Conservation (phyloP, 2,329 filamentous ascomycete species). For the Capronia americana region DNA sequence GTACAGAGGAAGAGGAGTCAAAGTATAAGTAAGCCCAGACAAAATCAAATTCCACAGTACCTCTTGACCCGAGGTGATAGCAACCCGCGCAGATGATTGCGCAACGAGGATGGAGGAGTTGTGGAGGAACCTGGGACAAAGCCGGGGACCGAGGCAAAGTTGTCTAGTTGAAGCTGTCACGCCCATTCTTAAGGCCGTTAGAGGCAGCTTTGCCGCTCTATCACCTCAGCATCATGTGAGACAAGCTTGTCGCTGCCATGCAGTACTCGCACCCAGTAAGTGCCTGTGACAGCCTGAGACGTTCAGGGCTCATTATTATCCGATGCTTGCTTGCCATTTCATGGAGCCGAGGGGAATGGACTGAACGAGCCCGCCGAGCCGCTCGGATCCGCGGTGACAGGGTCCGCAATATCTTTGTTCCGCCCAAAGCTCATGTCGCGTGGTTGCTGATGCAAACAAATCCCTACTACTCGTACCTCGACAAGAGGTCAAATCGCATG, state of each 20-base stretch:
- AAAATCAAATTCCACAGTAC: constrained; percentile 10
- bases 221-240: neutral
- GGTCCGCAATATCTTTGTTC: constrained; percentile 16
- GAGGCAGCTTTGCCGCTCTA: constrained; percentile 5
- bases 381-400: constrained; percentile 2
- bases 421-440: constrained; percentile 1
- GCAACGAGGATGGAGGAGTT: neutral
- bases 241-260: neutral
- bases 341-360: neutral
- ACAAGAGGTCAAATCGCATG: neutral
- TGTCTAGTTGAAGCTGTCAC: neutral
- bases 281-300: neutral
- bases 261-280: neutral
- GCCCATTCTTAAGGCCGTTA: constrained; percentile 14
- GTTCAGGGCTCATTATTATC: neutral
- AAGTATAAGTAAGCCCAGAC: constrained; percentile 5
- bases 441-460: neutral
- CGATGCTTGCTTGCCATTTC: neutral
- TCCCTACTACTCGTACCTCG: neutral
- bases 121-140: constrained; percentile 10
- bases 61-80: constrained; percentile 25
- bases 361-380: neutral
- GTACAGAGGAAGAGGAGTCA: neutral
- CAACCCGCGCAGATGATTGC: constrained; percentile 14
- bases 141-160: constrained; percentile 28